These are phyloP conservation scores for Stemphylium lycopersici DNA, from an alignment of 2,329 filamentous ascomycete genomes.

Conservation along the genomic window DNA sequence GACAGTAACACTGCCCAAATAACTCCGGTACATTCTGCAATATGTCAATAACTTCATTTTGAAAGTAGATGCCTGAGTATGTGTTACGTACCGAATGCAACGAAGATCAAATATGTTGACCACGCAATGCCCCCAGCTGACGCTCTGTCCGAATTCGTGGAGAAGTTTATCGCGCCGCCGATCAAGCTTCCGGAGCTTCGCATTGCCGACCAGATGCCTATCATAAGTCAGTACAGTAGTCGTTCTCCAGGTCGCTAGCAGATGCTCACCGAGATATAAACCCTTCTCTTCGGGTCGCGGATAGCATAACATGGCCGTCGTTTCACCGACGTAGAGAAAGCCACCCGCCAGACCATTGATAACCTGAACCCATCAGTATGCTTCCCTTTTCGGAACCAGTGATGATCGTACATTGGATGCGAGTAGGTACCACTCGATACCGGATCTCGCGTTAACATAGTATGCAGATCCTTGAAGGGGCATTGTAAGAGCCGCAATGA, in stretches of 20 bases:
- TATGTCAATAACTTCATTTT: background rate
- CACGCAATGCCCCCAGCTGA: conserved; percentile 9
- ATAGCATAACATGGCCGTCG: conserved; percentile 18
- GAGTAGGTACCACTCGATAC: conserved; percentile 11
- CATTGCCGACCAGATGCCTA: conserved; percentile 19
- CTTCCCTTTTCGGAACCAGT: background rate
- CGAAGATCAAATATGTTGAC: conserved; percentile 16
- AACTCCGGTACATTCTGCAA: conserved; percentile 11
- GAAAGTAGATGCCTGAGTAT: background rate
- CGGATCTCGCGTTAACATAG: conserved; percentile 12
- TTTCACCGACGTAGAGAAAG: conserved; percentile 15
- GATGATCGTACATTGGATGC: conserved; percentile 4
- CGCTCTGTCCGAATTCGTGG: conserved; percentile 8
- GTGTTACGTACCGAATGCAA: conserved; percentile 9
- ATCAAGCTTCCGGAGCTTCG: conserved; percentile 16
- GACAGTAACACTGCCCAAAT: conserved; percentile 13
- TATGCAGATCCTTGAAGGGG: conserved; percentile 15
- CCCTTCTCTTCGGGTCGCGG: conserved; percentile 14
- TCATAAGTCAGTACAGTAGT: background rate
- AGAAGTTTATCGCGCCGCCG: conserved; percentile 18
- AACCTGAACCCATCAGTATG: background rate
- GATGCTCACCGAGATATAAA: conserved; percentile 11
- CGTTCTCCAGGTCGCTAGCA: background rate
- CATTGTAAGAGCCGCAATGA: conserved; percentile 15
- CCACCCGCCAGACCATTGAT: conserved; percentile 11